Base-by-base conservation (phyloP, 768 basidiomycete species). In the Serendipita indica region DNA sequence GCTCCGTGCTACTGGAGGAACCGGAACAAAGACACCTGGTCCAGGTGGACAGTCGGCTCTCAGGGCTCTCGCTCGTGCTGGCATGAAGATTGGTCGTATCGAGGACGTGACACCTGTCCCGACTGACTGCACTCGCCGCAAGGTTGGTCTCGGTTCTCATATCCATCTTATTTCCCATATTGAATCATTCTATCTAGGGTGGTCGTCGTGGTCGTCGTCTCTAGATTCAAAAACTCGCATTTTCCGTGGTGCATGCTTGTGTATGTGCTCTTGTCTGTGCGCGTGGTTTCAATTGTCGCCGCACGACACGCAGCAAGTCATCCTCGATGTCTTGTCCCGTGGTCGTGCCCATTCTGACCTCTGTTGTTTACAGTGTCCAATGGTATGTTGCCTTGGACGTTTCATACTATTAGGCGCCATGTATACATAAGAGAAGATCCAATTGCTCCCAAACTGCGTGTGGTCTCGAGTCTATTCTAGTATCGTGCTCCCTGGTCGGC, bases 161-260 rank as follows among this genome's bases (percentile, higher is more conserved):
- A 34, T 20, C 7, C 10, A 39, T 28, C 13, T 57, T 54, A 16
- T 61, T 20, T 39, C 37, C 61, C n/a, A 62, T 39, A 56, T 37
- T 28, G 22, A 58, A 60, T 14, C 3, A 30, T 60, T 52, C 14
- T 34, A 41, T 59, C 12, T 63, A 91, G 92, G 93, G 92, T 83
- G 92, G 92, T 91, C 89, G 92, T 66, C 90, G 92, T 75, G 92
- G 92, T 89, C 87, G 92, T 68, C 89, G 92, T 85, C 80, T 94
- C 57, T 72, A 57, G 56, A 18, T 20, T 20, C 46, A 12, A 13
- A 52, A 52, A 52, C 10, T 33, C 34, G n/a, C 30, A 13, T 57
- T 14, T 33, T 71, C 64, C 63, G 68, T 67, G 67, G 64, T 66
- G 60, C 68, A 72, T 69, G 77, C 22, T 12, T n/a, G 6, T 57